Base-by-base conservation (phyloP, 2,329 filamentous ascomycete species). In the Blastomyces percursus region DNA sequence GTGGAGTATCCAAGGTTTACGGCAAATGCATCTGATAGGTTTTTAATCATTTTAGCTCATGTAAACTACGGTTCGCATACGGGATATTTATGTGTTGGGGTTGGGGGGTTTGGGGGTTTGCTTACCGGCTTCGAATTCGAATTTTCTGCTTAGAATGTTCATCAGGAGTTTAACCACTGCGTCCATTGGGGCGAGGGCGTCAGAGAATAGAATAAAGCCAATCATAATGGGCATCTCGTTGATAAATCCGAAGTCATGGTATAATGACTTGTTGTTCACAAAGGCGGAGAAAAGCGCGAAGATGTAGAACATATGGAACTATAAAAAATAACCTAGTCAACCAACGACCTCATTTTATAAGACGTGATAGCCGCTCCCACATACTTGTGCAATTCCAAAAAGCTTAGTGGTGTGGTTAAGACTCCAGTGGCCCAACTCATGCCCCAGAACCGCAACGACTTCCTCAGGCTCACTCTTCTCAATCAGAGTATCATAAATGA, bases 391-490 rank as follows among this genome's bases (percentile, higher is more conserved):
- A 71, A 97, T 96, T 63, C 84, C 87, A 69, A 97, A 90, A 44
- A 96, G 83, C 73, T 89, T 90, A 40, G 91, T 96, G 12, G 94
- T 97, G 80, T 99, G 94, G 65, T 91, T 91, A 68, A 96, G 84
- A 71, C 88, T 93, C 94, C 94, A 99, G 80, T 99, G 94, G 60
- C 94, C 94, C 57, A 99, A 84, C 77, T 99, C 94, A 74, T 99
- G 94, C 44, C 91, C 92, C 61, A 99, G 81, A 61, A 99, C 92
- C 67, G 94, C 93, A 64, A 96, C 90, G 50, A 99, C 92, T 77
- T 99, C 94, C 72, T 94, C 84, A 3, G 89, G 86, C 66, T 92
- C 86, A 74, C 89, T 94, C 84, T 97, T 96, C 77, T 96, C 93
- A 66, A 99, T 91, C 66, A 99, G 79, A 5, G 95, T 99, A 74